Evolutionary conservation across 202 grass and related monocot genomes (phyloP), one percentile per base, ranked within the genome.

Genomic region (Schoenoplectus tabernaemontani): DNA sequence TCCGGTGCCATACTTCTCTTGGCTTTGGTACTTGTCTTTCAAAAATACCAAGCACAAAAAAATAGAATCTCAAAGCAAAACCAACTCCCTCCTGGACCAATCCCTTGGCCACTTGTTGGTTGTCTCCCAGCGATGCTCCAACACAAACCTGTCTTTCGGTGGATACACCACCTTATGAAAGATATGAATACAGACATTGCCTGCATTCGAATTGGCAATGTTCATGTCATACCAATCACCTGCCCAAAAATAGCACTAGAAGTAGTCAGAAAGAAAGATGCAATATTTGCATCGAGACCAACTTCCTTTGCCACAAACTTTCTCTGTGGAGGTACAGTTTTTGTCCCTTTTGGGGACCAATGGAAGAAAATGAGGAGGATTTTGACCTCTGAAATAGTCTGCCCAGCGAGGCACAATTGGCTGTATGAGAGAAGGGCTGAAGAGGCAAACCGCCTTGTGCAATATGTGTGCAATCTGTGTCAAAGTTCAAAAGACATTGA

Each of bases 301-400:
- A 15, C 54, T 15, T 87, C 85, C n/a, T 79, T 95, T 68, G 89
- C 89, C 4, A 56, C 87, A 1, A 61, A 62, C 60, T 46, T 86
- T 15, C 66, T 80, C 34, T 58, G 84, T 32, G 1, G 72, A 11
- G 73, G 78, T 0, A 2, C 48, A 11, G 15, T 5, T 4, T 0
- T 86, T 12, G 34, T 47, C 8, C 89, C 86, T 15, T 84, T 76
- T 42, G 86, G 89, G 1, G 78, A 85, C 6, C 78, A 85, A 82
- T 91, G 86, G 89, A 63, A 42, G 43, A 91, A 88, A 83, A 91
- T 91, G 89, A 62, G 77, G 19, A 86, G 80, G 17, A 67, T 91
- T 33, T 81, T 91, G 13, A 44, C 67, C 54, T 26, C 57, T 1
- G 86, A 91, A 59, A 4, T 91, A 11, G 63, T 91, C 4, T 71